Evolutionary conservation across 1,139 yeast genomes (phyloP), one percentile per base, ranked within the genome.

Genomic region (Candida tunisiensis): DNA sequence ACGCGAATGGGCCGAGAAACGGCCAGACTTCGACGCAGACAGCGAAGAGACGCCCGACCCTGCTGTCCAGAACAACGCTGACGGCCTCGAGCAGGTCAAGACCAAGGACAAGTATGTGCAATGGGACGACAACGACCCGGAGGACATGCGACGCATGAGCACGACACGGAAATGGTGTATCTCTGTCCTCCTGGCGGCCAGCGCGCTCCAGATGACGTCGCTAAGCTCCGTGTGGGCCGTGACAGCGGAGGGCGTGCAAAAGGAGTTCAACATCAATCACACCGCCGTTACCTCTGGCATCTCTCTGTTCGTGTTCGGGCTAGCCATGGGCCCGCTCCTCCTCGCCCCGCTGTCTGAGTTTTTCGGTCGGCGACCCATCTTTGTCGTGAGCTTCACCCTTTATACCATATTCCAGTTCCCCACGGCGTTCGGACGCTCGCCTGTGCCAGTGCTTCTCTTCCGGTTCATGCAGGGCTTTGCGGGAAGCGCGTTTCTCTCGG

Each of bases 261-360:
- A 36, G 20, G 47, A 52, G 24, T 74, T 49, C 42, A 62, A 61
- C 30, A 65, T 74, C 25, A 67, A 70, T 19, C 36, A 43, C 7
- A 68, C 62, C 16, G 71, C 64, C 3, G 68, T 70, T n/a, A 61
- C 72, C 12, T 57, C 79, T 23, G 74, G 78, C 29, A 61, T 78
- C 12, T 68, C 91, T 0, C 57, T 79, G 14, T 80, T 68, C 41
- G 92, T 80, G 15, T 45, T 77, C 24, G 93, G 93, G 15, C 78
- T 78, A 49, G 92, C 91, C 1, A 62, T 75, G 0, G 92, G 93
- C 10, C 93, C 93, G 3, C 56, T 75, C 21, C 40, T 77, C 22
- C 78, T 80, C 71, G 93, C 91, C 15, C 93, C 93, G 6, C 47
- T 78, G 25, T 74, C 85, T 4, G 93, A 80, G 48, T 45, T 77